Evolutionary conservation across 2,329 filamentous ascomycete genomes (phyloP).

Genomic region (Aspergillus alliaceus): DNA sequence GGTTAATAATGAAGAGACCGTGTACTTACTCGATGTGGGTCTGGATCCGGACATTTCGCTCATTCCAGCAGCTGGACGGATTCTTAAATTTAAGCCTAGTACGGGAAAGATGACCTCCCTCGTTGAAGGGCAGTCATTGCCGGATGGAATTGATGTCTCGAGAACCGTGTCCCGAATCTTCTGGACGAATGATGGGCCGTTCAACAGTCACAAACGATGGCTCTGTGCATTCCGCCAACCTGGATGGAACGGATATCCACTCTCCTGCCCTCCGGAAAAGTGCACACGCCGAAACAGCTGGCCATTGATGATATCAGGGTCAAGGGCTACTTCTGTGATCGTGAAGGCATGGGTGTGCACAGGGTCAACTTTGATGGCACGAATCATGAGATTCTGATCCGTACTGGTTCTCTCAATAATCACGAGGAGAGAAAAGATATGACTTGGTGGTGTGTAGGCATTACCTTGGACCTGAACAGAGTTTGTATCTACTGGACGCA

Average conservation of each 20-base stretch:
- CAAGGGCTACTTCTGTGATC: constrained; percentile 45
- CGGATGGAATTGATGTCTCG: constrained; percentile 50
- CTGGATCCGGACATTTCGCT: constrained; percentile 17
- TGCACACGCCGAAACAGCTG: constrained; percentile 54
- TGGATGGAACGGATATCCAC: constrained; percentile 51
- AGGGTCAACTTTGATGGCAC: constrained; percentile 39
- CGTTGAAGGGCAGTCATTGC: constrained; percentile 22
- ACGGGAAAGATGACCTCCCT: background rate
- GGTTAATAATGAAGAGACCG: constrained; percentile 8
- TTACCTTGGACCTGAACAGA: constrained; percentile 46
- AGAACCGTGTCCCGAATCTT: constrained; percentile 40
- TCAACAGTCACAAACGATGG: constrained; percentile 39
- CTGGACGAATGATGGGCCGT: constrained; percentile 55
- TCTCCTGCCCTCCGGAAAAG: constrained; percentile 44
- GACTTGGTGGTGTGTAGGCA: constrained; percentile 56
- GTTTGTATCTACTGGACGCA: constrained; percentile 62
- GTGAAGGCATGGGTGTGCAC: constrained; percentile 42
- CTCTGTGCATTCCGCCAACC: constrained; percentile 42
- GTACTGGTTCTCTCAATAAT: constrained; percentile 27
- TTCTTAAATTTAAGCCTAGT: background rate
- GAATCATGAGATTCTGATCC: constrained; percentile 33
- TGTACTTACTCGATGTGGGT: constrained; percentile 26
- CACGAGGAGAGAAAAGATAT: constrained; percentile 26
- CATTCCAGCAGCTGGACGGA: constrained; percentile 5
- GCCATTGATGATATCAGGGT: constrained; percentile 25